Conservation (phyloP, 495 filamentous ascomycete genomes). For the Tetracladium setigerum region DNA sequence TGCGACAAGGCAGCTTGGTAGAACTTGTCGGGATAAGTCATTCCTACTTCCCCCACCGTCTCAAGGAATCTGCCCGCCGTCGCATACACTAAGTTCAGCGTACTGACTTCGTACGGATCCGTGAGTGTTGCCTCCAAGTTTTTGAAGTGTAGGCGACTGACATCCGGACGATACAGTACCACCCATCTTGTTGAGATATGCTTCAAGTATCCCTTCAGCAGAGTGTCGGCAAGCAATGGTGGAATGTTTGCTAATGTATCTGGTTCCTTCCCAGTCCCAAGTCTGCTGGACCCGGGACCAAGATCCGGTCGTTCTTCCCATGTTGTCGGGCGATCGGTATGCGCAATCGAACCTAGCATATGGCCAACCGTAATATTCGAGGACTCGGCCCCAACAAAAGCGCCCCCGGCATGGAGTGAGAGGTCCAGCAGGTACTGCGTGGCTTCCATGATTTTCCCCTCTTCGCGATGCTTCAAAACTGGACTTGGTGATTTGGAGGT, state of each 20-base stretch:
- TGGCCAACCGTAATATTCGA: conserved; percentile 2
- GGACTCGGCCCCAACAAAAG: conserved; percentile 3
- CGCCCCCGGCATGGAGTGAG: conserved; percentile 1
- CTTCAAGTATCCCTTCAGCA: conserved; percentile 4
- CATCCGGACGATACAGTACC: neutral
- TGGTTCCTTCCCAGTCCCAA: neutral
- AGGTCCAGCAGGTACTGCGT: neutral
- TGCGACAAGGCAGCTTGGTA: neutral
- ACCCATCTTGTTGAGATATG: conserved; percentile 6
- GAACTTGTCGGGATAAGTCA: neutral
- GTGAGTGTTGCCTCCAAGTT: neutral
- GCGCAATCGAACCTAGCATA: conserved; percentile 2
- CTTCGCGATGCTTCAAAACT: neutral
- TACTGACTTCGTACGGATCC: conserved; percentile 1
- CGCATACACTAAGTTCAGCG: conserved; percentile 2
- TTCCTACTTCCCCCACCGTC: neutral
- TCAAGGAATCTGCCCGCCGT: conserved; percentile 5
- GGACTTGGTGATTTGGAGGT: neutral
- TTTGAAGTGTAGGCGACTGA: neutral
- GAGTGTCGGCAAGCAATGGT: neutral
- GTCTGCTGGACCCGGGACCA: neutral
- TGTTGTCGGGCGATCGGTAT: neutral
- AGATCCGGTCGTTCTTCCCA: conserved; percentile 4
- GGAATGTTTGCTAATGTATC: neutral
- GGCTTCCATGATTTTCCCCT: neutral